These are phyloP conservation scores for Sisymbrium irio DNA, from an alignment of 345 rosid genomes.

Conservation along the genomic window DNA sequence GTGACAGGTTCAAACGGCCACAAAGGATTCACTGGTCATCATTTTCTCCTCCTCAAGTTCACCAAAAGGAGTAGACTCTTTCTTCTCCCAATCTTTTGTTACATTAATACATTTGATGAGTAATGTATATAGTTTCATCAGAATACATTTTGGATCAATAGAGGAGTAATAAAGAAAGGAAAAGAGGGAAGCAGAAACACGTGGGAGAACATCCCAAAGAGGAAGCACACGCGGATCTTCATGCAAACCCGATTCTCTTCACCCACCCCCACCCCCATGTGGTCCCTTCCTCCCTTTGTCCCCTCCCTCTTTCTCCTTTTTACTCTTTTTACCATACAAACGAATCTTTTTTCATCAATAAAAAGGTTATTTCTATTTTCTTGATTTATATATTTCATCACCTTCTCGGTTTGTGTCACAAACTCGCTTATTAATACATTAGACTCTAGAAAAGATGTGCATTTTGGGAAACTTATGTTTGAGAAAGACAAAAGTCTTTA, in stretches of 20 bases:
- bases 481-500: neutral
- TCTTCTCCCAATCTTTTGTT: neutral
- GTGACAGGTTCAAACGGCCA: conserved; percentile 2
- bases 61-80: neutral
- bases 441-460: neutral
- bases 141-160: neutral
- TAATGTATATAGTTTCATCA: neutral
- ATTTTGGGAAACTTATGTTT: conserved; percentile 20
- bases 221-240: conserved; percentile 46
- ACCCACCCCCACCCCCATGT: conserved; percentile 19
- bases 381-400: neutral
- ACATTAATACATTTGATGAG: neutral
- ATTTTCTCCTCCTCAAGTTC: neutral
- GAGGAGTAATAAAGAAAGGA: neutral
- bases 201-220: conserved; percentile 38
- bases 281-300: conserved; percentile 32
- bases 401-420: neutral
- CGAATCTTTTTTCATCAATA: conserved; percentile 15
- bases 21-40: neutral
- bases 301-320: conserved; percentile 18
- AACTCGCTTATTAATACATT: neutral
- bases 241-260: conserved; percentile 31
- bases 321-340: neutral
- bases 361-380: neutral
- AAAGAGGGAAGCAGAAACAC: conserved; percentile 28